phyloP scores from a whole-genome alignment of 2,329 filamentous ascomycete species.

The Talaromyces sp. region DNA sequence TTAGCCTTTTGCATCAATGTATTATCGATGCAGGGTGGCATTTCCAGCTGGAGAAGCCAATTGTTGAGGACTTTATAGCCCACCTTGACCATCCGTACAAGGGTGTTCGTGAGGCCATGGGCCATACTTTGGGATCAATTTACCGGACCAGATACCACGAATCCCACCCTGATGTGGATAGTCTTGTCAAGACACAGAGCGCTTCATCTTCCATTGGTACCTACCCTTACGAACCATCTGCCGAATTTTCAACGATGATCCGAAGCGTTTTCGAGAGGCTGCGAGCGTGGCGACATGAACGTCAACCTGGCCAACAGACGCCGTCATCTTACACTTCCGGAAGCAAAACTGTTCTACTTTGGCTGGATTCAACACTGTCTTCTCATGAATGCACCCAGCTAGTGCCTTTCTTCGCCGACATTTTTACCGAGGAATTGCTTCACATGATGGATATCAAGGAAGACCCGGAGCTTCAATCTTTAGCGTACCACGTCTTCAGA shows the following conservation, averaged over 20 bases:
- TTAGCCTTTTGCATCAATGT: slow-evolving; percentile 81
- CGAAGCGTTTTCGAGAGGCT: slow-evolving; percentile 71
- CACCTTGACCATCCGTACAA: slow-evolving; percentile 98
- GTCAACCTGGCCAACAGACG: slow-evolving; percentile 81
- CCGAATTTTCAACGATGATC: slow-evolving; percentile 69
- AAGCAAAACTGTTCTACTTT: slow-evolving; percentile 90
- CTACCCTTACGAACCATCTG: slow-evolving; percentile 72
- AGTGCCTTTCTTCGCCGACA: slow-evolving; percentile 80
- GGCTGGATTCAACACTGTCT: slow-evolving; percentile 86
- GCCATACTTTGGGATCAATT: slow-evolving; percentile 78
- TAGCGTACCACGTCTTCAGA: slow-evolving; percentile 95
- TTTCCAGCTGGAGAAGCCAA: slow-evolving; percentile 83
- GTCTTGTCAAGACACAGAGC: slow-evolving; percentile 74
- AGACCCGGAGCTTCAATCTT: slow-evolving; percentile 87
- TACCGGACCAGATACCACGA: slow-evolving; percentile 92
- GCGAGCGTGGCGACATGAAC: slow-evolving; percentile 81
- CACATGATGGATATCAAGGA: slow-evolving; percentile 99
- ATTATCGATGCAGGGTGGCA: slow-evolving; percentile 92
- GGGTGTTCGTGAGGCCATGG: slow-evolving; percentile 90
- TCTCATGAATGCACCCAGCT: slow-evolving; percentile 91
- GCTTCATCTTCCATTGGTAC: slow-evolving; percentile 74
- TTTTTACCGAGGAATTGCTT: slow-evolving; percentile 85
- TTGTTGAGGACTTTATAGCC: slow-evolving; percentile 79
- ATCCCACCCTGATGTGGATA: slow-evolving; percentile 74
- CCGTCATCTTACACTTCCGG: slow-evolving; percentile 92